Base-by-base conservation (phyloP, 2,329 filamentous ascomycete species). In the Taxawa tesnikishii region DNA sequence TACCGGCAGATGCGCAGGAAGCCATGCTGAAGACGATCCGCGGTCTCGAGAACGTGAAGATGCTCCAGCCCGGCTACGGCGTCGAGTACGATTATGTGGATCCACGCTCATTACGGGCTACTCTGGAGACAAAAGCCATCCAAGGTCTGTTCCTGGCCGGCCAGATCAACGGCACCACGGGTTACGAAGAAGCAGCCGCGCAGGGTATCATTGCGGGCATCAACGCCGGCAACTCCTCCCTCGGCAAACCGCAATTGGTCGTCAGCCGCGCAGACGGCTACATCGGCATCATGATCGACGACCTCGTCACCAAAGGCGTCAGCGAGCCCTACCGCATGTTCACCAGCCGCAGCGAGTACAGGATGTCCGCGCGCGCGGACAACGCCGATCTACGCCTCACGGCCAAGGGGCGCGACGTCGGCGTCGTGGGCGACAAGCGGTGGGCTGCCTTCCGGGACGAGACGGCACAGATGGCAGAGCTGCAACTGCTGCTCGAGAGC, bases 1-100 rank as follows among this genome's bases (percentile, higher is more conserved):
- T 98, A 3, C 90, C 90, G 0, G 78, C 76, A 1, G 83, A 88
- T 35, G 84, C 82, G 0, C 90, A 98, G 54, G 78, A 83, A 46
- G 71, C 78, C 31, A 75, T 92, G 50, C 65, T 98, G n/a, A 79
- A 76, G 34, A 93, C 84, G 0, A 80, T 98, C 33, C 69, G 62
- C n/a, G 90, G 90, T 0, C 68, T 98, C 2, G 88, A 96, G 50
- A 75, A 87, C 37, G 85, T 85, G 4, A 75, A 67, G 15, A 94
- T 98, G 87, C 70, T 93, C 5, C 88, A 96, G 49, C 80, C 88
- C 2, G 90, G 88, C 6, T 98, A 98, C 49, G 90, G 90, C 6
- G 90, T 98, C 2, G 90, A 98, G 54, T 98, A 98, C 56, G 90
- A 96, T 60, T 98, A 98, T 54, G 83, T 98, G 12, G 90, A 98